Evolutionary conservation across 129 eudicot genomes (phyloP).

Genomic region (Rutidosis leptorrhynchoides): DNA sequence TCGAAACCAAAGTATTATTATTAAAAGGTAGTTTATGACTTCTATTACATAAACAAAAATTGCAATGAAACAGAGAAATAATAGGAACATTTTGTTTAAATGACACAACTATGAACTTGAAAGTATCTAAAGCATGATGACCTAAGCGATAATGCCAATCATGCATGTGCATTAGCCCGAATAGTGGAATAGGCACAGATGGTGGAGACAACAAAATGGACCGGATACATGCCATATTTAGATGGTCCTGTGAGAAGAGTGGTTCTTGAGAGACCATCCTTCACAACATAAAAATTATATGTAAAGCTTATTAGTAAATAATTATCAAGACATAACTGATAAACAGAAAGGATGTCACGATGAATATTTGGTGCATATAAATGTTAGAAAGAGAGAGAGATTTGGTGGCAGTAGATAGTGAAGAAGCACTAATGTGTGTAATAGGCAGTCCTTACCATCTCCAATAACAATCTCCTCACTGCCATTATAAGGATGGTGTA

Average conservation of each 20-base stretch:
- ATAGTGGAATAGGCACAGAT: not conserved
- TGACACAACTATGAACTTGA: not conserved
- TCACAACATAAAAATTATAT: not conserved
- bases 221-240: not conserved
- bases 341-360: not conserved
- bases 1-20: not conserved
- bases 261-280: not conserved
- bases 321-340: not conserved
- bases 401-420: not conserved
- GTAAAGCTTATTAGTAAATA: not conserved
- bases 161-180: not conserved
- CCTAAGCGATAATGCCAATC: conserved; percentile 16
- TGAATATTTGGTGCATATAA: not conserved
- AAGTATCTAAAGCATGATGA: not conserved
- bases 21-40: not conserved
- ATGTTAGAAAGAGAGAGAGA: not conserved
- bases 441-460: not conserved
- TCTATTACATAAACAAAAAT: conserved; percentile 19
- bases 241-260: not conserved
- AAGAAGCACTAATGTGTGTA: not conserved
- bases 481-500: not conserved
- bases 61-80: conserved; percentile 4
- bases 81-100: not conserved
- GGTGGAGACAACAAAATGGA: not conserved
- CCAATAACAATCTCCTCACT: not conserved